Percentiles rank a stretch among this genome's conserved stretches.
Conservation (phyloP, 2,329 filamentous ascomycete species). For the Ilyonectria sp. region DNA sequence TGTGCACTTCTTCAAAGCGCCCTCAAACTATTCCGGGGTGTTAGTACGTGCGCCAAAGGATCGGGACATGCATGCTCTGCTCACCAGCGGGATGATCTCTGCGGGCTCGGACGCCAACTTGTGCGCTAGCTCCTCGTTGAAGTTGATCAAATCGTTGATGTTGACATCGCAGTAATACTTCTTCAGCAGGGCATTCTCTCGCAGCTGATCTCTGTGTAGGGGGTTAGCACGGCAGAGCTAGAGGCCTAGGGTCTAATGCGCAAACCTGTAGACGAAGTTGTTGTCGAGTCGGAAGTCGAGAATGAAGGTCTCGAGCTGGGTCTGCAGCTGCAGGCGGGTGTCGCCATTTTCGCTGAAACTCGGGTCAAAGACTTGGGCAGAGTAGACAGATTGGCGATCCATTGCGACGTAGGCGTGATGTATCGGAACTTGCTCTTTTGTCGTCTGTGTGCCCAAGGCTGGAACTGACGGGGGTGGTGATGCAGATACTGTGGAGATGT, state of each 20-base stretch:
- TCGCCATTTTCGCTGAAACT: slow-evolving; percentile 77
- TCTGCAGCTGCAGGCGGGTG: slow-evolving; percentile 80
- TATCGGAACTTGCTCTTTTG: slow-evolving; percentile 22
- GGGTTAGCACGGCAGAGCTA: slow-evolving; percentile 28
- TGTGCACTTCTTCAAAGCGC: slow-evolving; percentile 90
- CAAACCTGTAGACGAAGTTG: slow-evolving; percentile 91
- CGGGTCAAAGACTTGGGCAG: slow-evolving; percentile 83
- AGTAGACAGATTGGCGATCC: slow-evolving; percentile 92
- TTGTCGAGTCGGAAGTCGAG: slow-evolving; percentile 96
- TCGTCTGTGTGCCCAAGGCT: slow-evolving; percentile 31
- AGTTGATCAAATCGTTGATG: slow-evolving; percentile 94
- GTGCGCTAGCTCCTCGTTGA: slow-evolving; percentile 95
- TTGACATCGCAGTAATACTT: slow-evolving; percentile 98
- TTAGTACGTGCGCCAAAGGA: slow-evolving; percentile 21
- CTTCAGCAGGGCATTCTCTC: slow-evolving; percentile 94
- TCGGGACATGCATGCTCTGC: slow-evolving; percentile 42
- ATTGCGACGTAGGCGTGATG: slow-evolving; percentile 61
- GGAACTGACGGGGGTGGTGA: slow-evolving; percentile 36
- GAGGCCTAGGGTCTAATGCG: background rate
- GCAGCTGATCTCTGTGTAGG: slow-evolving; percentile 84
- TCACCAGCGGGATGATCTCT: slow-evolving; percentile 91
- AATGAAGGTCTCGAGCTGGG: slow-evolving; percentile 89
- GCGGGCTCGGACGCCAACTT: slow-evolving; percentile 89
- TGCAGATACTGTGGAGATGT: slow-evolving; percentile 39
- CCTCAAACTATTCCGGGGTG: slow-evolving; percentile 80